Evolutionary conservation across 805 yeast species (phyloP), one percentile per base, ranked within the genome.

Genomic region (Yarrowia porcina): DNA sequence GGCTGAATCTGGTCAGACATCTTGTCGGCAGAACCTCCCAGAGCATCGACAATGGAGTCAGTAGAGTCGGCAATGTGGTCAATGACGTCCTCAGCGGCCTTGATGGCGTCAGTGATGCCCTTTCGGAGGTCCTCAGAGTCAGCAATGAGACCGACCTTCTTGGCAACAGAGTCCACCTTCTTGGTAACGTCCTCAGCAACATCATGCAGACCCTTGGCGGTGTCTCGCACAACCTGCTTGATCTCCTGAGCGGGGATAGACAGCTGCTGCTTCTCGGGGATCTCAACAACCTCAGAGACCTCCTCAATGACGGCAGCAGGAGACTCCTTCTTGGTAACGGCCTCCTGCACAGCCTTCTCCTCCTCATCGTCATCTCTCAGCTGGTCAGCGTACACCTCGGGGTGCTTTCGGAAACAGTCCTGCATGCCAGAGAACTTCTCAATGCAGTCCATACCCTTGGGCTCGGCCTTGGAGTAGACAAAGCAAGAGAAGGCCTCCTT

Each of bases 391-490:
- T 94, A 94, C 60, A 88, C 87, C 65, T 94, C 99, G 28, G 97
- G 98, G 76, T 92, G 83, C 72, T 83, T 79, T 79, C 93, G 86
- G 85, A 94, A 94, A 78, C 99, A 94, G 66, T 83, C 82, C 78
- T 96, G 97, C 98, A 93, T 94, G 70, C 79, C 83, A 74, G 87
- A 85, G 78, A 93, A 94, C 78, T 89, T 88, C 70, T 88, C 90
- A 69, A 93, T 84, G 77, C 99, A 94, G 74, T 94, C 97, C 65
- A 89, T 84, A 54, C 99, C 99, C 79, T 93, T 93, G 73, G 98
- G 97, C 73, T 93, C 98, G 64, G 87, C 87, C 70, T 87, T 90
- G 7, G 97, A 91, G 79, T 88, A 91, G 44, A 94, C 93, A 72
- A 94, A 94, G 75, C 99, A 94, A 10, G 96, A 82, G 74, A 94